Evolutionary conservation across 306 rosid species (phyloP).

Genomic region (Vigna trinervia): DNA sequence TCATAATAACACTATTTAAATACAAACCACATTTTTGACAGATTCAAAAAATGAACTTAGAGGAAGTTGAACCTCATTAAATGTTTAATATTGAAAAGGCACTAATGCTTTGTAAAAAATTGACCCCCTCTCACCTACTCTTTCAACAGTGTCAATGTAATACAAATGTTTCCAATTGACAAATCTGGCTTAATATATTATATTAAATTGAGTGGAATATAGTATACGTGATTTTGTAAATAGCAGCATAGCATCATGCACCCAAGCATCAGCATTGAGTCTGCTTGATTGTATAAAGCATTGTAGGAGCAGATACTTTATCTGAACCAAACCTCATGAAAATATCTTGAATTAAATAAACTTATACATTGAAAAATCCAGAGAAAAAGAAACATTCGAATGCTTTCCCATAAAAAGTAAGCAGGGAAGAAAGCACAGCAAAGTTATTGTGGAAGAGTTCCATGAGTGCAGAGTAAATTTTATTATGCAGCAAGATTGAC

Average conservation of each 20-base stretch:
- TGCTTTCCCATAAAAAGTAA: background rate
- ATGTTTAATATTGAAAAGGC: background rate
- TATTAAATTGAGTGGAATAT: background rate
- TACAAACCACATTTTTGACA: slow-evolving; percentile 23
- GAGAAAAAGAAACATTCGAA: slow-evolving; percentile 22
- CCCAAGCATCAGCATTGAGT: slow-evolving; percentile 34
- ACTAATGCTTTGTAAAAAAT: slow-evolving; percentile 14
- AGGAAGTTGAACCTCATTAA: slow-evolving; percentile 1
- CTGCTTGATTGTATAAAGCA: slow-evolving; percentile 21
- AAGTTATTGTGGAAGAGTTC: slow-evolving; percentile 31
- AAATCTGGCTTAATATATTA: slow-evolving; percentile 22
- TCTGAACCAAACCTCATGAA: slow-evolving; percentile 3
- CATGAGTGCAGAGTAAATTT: slow-evolving; percentile 22
- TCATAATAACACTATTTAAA: slow-evolving; percentile 21
- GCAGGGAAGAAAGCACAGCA: slow-evolving; percentile 20
- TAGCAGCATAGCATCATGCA: slow-evolving; percentile 16
- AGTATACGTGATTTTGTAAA: slow-evolving; percentile 26
- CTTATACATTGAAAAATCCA: slow-evolving; percentile 5
- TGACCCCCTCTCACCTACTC: slow-evolving; percentile 22
- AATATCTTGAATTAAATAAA: slow-evolving; percentile 22
- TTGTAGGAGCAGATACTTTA: background rate
- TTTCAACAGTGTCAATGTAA: slow-evolving; percentile 25
- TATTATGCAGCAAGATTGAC: slow-evolving; percentile 23
- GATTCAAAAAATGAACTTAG: slow-evolving; percentile 11
- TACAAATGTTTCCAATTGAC: slow-evolving; percentile 27